A percentile compares a stretch with the other conserved stretches of the same genome.
Conservation (phyloP, 805 yeast genomes). For the Saturnispora gosingensis region DNA sequence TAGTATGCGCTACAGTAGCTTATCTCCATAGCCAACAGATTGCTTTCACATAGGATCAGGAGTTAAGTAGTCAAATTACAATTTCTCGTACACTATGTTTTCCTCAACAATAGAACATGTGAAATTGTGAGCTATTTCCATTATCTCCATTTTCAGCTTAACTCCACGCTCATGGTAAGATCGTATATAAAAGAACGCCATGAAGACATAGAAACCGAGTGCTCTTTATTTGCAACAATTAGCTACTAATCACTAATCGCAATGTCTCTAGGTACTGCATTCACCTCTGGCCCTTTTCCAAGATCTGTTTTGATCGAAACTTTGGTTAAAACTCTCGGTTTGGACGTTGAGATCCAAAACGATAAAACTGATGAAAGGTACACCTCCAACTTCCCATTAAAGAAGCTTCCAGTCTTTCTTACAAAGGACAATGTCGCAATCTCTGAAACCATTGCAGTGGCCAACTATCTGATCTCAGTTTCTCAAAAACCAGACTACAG, state of each 20-base stretch:
- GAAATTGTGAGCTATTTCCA: background rate
- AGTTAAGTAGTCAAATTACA: background rate
- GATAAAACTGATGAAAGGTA: slow-evolving; percentile 32
- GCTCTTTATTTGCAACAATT: background rate
- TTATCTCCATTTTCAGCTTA: background rate
- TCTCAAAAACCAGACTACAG: slow-evolving; percentile 30
- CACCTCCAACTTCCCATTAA: slow-evolving; percentile 49
- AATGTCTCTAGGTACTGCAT: slow-evolving; percentile 14
- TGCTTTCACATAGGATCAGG: background rate
- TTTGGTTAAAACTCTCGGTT: slow-evolving; percentile 41
- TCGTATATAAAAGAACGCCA: background rate
- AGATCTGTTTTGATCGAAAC: slow-evolving; percentile 33
- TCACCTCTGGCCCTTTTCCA: slow-evolving; percentile 18
- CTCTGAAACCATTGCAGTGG: slow-evolving; percentile 55
- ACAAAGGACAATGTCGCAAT: slow-evolving; percentile 59
- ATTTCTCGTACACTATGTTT: background rate
- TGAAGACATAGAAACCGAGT: background rate
- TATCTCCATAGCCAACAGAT: background rate
- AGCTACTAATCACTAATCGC: slow-evolving; percentile 10
- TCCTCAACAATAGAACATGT: background rate
- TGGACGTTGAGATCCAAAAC: slow-evolving; percentile 43
- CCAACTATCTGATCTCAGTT: slow-evolving; percentile 33
- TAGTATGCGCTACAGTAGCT: background rate
- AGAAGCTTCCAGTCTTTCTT: slow-evolving; percentile 51
- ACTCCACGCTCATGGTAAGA: background rate